Evolutionary conservation across 208 protist genomes (phyloP), one percentile per base, ranked within the genome.

Genomic region (Leishmania martiniquensis): DNA sequence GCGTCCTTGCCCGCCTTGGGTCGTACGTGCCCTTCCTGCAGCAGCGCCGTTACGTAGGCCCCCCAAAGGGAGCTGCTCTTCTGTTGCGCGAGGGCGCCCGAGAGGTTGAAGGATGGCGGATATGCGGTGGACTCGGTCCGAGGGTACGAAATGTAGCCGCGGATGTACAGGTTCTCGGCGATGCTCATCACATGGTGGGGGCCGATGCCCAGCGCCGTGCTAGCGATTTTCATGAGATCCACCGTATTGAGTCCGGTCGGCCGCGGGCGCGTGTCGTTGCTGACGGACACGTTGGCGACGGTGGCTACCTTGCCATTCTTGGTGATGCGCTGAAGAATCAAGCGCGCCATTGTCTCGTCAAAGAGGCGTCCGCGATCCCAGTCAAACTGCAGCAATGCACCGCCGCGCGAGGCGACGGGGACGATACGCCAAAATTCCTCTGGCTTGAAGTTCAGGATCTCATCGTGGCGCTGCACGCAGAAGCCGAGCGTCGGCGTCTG

Each of bases 91-190:
- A 98, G 84, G 2, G 86, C 57, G 60, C 84, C 86, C 9, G 49
- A 71, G 15, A 98, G 84, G 77, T 99, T 90, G 75, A 99, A 99
- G 44, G 84, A 90, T 0, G 85, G 72, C n/a, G 97, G 96, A 85
- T 98, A 99, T 29, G 90, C 87, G 13, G 95, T 99, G 25, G 92
- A 97, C 83, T 99, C 98, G 13, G 98, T 99, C n/a, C 98, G 90
- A 2, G 98, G 98, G 85, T 99, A 99, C 2, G 94, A 98, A 68
- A 99, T 98, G 75, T 98, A 98, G n/a, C 99, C 99, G 45, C 89
- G 81, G 39, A 97, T 96, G 90, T 99, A 99, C 54, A 99, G 75
- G 45, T 90, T 86, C 80, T 99, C 98, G n/a, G 98, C 98, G 29
- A 98, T 84, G 60, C 89, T 87, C 97, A 99, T 99, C n/a, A 97